These are phyloP conservation scores for Metschnikowia baotianmanensis DNA, from an alignment of 805 yeast genomes.

Conservation along the genomic window DNA sequence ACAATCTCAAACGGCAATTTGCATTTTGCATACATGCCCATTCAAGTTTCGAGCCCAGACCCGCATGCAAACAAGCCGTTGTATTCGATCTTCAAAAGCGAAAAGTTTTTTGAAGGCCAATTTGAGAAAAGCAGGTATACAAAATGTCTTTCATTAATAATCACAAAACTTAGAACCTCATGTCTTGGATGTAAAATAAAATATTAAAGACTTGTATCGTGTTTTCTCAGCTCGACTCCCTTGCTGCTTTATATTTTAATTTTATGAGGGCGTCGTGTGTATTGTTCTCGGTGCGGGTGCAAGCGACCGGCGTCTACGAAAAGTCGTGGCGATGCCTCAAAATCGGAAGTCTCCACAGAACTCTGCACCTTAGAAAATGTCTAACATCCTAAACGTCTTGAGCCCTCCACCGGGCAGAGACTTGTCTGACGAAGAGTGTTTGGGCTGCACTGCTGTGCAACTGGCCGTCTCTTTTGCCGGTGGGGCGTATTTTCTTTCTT, in stretches of 20 bases:
- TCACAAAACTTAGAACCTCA: too few species aligned
- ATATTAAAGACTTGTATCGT: too few species aligned
- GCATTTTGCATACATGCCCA: too few species aligned
- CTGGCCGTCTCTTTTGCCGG: conserved; percentile 55
- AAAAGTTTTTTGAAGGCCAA: too few species aligned
- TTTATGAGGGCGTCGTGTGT: neutral
- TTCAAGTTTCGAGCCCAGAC: too few species aligned
- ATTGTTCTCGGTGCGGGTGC: neutral
- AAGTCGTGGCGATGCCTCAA: neutral
- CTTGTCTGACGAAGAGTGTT: conserved; percentile 50
- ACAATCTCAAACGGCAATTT: too few species aligned
- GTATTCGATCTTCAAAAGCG: too few species aligned
- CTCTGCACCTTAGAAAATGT: conserved; percentile 17
- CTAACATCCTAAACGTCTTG: conserved; percentile 54
- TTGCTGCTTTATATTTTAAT: neutral
- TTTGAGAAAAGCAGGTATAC: too few species aligned
- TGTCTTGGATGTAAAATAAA: too few species aligned
- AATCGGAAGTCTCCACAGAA: neutral
- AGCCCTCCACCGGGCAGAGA: conserved; percentile 47
- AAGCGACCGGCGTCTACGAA: neutral
- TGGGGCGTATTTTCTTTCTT: conserved; percentile 61
- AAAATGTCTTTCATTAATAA: too few species aligned
- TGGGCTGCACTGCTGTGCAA: conserved; percentile 68
- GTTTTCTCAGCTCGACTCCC: neutral
- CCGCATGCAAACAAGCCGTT: too few species aligned